phyloP scores from a whole-genome alignment of 345 rosid genomes.

The Xanthoceras sorbifolium region DNA sequence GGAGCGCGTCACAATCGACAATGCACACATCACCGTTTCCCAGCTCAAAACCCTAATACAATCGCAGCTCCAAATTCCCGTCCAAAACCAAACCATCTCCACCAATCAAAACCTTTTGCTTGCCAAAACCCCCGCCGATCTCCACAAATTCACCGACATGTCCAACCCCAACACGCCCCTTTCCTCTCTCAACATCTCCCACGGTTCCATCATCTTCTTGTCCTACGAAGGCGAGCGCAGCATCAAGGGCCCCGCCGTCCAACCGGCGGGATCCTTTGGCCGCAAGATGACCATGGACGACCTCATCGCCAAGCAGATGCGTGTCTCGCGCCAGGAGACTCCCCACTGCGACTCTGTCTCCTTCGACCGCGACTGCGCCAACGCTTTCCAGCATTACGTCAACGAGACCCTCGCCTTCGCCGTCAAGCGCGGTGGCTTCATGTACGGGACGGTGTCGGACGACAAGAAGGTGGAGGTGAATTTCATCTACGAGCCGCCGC shows the following conservation, averaged over 20 bases:
- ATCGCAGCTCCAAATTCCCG: constrained; percentile 78
- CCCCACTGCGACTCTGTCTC: constrained; percentile 85
- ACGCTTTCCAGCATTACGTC: constrained; percentile 75
- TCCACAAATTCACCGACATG: constrained; percentile 65
- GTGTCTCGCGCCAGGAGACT: constrained; percentile 75
- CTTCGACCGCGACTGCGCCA: constrained; percentile 80
- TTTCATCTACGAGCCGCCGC: constrained; percentile 93
- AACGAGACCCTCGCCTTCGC: constrained; percentile 80
- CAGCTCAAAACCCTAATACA: constrained; percentile 78
- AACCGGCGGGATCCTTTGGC: constrained; percentile 89
- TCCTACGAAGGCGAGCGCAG: constrained; percentile 81
- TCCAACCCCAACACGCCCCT: constrained; percentile 49
- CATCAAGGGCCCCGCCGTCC: constrained; percentile 58
- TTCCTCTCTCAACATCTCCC: constrained; percentile 61
- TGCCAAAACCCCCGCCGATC: constrained; percentile 60
- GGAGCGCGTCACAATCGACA: constrained; percentile 70
- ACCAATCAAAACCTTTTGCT: constrained; percentile 72
- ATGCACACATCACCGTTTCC: constrained; percentile 49
- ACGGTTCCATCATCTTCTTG: constrained; percentile 76
- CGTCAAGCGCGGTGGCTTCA: constrained; percentile 84
- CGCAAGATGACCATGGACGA: constrained; percentile 98
- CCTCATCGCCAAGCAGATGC: constrained; percentile 86
- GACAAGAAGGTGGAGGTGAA: constrained; percentile 77
- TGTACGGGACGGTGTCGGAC: constrained; percentile 83
- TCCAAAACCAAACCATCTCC: constrained; percentile 75